Percentiles rank a stretch among this genome's conserved stretches.
Conservation (phyloP, 2,329 filamentous ascomycete species). For the Ophiostoma quercus region DNA sequence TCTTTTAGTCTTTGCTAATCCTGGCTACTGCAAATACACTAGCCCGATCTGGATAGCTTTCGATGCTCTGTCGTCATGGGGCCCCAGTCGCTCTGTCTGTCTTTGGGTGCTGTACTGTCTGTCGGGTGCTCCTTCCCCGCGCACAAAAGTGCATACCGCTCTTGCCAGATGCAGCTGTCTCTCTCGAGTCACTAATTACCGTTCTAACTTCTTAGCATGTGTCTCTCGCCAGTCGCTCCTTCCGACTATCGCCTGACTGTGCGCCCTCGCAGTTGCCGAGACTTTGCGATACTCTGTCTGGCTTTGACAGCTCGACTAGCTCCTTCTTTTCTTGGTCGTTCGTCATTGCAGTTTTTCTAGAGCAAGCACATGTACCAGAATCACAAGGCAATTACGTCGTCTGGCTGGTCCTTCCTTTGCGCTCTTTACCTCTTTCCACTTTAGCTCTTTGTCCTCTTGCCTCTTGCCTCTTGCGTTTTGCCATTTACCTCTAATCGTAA, state of each 20-base stretch:
- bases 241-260: neutral
- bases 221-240: neutral
- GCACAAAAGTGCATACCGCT: neutral
- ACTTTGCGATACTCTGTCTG: neutral
- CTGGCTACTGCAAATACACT: neutral
- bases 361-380: neutral
- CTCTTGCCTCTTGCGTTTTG: neutral
- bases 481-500: neutral
- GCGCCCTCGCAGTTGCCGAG: slow-evolving; percentile 7
- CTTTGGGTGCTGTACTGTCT: neutral
- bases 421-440: slow-evolving; percentile 15
- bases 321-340: slow-evolving; percentile 17
- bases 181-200: neutral
- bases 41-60: slow-evolving; percentile 17
- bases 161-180: slow-evolving; percentile 9
- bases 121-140: neutral
- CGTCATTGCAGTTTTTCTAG: slow-evolving; percentile 1
- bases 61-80: slow-evolving; percentile 17
- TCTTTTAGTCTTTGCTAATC: neutral
- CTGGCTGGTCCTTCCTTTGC: slow-evolving; percentile 13
- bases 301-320: slow-evolving; percentile 13
- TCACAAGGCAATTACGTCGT: slow-evolving; percentile 12
- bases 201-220: neutral
- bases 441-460: neutral
- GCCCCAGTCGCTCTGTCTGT: neutral